phyloP scores from a whole-genome alignment of 2,329 filamentous ascomycete genomes.

The Didymella pomorum region DNA sequence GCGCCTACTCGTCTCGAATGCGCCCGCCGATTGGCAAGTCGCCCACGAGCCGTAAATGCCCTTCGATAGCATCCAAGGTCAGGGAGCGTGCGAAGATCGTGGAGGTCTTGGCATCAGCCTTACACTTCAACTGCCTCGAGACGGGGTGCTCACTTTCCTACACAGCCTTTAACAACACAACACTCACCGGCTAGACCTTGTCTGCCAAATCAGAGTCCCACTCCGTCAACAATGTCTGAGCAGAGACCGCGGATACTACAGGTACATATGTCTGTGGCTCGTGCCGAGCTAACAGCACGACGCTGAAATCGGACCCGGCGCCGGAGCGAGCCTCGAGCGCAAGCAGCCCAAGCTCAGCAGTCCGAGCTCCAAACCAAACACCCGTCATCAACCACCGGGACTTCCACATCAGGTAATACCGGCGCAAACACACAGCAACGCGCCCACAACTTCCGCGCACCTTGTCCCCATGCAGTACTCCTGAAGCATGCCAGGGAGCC shows the following conservation, averaged over 20 bases:
- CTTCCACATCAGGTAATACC: conserved; percentile 16
- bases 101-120: not conserved
- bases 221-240: not conserved
- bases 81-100: not conserved
- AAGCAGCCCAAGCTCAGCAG: conserved; percentile 4
- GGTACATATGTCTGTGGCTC: conserved; percentile 5
- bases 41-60: too few relatives aligned
- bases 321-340: conserved; percentile 19
- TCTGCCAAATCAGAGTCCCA: not conserved
- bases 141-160: not conserved
- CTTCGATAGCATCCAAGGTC: too few relatives aligned
- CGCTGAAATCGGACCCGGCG: conserved; percentile 16
- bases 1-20: not conserved
- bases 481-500: not conserved
- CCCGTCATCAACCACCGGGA: conserved; percentile 17
- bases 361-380: not conserved
- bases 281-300: conserved; percentile 5
- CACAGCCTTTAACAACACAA: not conserved
- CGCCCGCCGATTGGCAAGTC: too few relatives aligned
- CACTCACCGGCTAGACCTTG: not conserved
- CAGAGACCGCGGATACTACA: not conserved
- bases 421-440: conserved; percentile 16
- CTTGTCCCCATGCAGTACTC: conserved; percentile 6
- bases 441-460: not conserved
- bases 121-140: conserved; percentile 1